Evolutionary conservation across 1,139 yeast genomes (phyloP).

Genomic region (Candida sp.): DNA sequence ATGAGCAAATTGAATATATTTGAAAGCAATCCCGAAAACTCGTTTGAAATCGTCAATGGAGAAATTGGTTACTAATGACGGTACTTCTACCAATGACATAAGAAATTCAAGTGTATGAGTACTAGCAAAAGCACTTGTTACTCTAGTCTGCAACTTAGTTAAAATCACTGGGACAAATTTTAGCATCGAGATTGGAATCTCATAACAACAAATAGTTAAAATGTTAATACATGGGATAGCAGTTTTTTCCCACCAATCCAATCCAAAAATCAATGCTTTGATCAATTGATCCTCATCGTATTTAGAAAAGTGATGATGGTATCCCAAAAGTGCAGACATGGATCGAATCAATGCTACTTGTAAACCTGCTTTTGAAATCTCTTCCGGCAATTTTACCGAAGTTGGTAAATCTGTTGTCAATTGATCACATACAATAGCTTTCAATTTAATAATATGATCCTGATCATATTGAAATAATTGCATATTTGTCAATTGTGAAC

Average conservation of each 20-base stretch:
- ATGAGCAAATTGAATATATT: conserved; percentile 69
- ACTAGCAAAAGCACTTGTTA: conserved; percentile 66
- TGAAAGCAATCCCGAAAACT: conserved; percentile 81
- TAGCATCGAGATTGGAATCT: conserved; percentile 70
- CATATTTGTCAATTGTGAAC: conserved; percentile 68
- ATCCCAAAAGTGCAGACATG: conserved; percentile 66
- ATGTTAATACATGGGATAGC: conserved; percentile 79
- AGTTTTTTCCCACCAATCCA: conserved; percentile 75
- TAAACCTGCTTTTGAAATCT: conserved; percentile 55
- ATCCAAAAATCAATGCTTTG: conserved; percentile 58
- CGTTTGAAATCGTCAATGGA: conserved; percentile 75
- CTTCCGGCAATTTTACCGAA: conserved; percentile 38
- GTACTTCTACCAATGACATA: conserved; percentile 61
- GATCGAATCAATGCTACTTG: conserved; percentile 67
- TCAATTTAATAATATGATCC: conserved; percentile 43
- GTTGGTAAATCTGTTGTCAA: conserved; percentile 49
- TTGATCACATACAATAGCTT: conserved; percentile 58
- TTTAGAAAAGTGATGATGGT: conserved; percentile 55
- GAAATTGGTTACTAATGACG: conserved; percentile 66
- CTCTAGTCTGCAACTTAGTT: conserved; percentile 67
- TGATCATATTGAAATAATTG: conserved; percentile 47
- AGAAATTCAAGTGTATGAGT: conserved; percentile 78
- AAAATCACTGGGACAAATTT: conserved; percentile 64
- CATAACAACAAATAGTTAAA: conserved; percentile 75
- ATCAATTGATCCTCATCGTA: conserved; percentile 70